Conservation (phyloP, 1,139 yeast species). For the Saccharomycopsis hybrid region DNA sequence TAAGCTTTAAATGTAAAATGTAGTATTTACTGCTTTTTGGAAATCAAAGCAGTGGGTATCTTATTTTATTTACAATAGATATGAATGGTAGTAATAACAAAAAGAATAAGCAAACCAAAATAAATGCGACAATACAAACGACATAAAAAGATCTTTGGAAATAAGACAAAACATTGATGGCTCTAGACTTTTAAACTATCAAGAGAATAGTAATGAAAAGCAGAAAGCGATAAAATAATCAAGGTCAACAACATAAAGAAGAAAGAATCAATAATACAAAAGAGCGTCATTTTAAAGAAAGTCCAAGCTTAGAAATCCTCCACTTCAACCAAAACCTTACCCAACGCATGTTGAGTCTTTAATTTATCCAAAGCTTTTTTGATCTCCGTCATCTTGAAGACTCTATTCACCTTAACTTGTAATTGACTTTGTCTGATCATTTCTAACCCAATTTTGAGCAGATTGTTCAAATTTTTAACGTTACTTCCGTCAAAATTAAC, state of each 20-base stretch:
- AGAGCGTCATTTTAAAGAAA: neutral
- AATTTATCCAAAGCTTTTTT: slow-evolving; percentile 47
- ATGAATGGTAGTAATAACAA: neutral
- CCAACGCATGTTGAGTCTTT: slow-evolving; percentile 48
- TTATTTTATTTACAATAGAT: too few species aligned
- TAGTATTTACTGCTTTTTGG: too few species aligned
- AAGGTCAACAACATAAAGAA: neutral
- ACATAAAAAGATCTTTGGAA: neutral
- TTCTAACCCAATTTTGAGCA: slow-evolving; percentile 36
- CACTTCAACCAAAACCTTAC: slow-evolving; percentile 50
- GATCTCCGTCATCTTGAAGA: slow-evolving; percentile 46
- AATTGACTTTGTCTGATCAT: slow-evolving; percentile 24
- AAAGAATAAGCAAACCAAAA: neutral
- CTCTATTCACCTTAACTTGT: slow-evolving; percentile 44
- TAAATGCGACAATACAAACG: neutral
- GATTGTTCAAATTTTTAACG: slow-evolving; percentile 32
- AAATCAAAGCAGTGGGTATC: too few species aligned
- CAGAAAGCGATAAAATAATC: neutral
- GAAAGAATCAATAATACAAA: neutral
- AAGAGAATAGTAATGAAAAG: neutral
- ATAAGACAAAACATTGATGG: neutral
- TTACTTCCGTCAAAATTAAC: slow-evolving; percentile 31
- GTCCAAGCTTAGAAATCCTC: slow-evolving; percentile 30
- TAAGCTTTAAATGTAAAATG: too few species aligned
- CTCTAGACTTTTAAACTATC: neutral